A percentile compares a stretch with the other conserved stretches of the same genome.
These are phyloP conservation scores for Aspergillus tamarii DNA, from an alignment of 2,329 filamentous ascomycete genomes.

Conservation along the genomic window DNA sequence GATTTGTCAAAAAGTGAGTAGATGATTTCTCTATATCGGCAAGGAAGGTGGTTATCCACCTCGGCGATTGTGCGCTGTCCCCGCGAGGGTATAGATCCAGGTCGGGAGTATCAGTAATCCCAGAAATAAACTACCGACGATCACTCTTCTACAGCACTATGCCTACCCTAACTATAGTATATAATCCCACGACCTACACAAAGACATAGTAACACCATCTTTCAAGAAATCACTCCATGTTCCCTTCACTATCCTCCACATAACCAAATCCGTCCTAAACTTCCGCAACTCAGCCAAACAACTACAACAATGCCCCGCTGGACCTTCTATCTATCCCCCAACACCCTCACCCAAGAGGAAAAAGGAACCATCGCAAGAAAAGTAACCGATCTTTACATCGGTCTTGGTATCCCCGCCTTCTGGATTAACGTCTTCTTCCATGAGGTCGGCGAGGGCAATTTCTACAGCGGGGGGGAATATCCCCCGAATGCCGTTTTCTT, in stretches of 20 bases:
- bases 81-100: neutral
- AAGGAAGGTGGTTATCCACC: neutral
- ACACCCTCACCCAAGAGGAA: constrained; percentile 1
- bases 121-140: neutral
- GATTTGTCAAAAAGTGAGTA: neutral
- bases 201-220: neutral
- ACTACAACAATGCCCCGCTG: constrained; percentile 5
- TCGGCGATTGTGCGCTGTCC: neutral
- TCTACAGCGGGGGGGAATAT: constrained; percentile 9
- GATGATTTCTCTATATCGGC: neutral
- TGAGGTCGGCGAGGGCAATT: neutral
- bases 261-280: too few relatives aligned
- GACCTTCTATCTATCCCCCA: constrained; percentile 4
- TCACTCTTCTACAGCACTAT: neutral
- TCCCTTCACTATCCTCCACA: neutral
- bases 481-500: constrained; percentile 5
- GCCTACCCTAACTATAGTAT: too few relatives aligned
- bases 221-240: neutral
- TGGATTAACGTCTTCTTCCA: constrained; percentile 1
- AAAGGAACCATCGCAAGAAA: constrained; percentile 12
- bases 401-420: constrained; percentile 3
- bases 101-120: neutral
- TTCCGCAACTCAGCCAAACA: neutral
- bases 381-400: constrained; percentile 11
- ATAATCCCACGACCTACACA: neutral